Evolutionary conservation across 2,329 filamentous ascomycete species (phyloP), one percentile per base, ranked within the genome.

Genomic region (Fusarium ramigenum): DNA sequence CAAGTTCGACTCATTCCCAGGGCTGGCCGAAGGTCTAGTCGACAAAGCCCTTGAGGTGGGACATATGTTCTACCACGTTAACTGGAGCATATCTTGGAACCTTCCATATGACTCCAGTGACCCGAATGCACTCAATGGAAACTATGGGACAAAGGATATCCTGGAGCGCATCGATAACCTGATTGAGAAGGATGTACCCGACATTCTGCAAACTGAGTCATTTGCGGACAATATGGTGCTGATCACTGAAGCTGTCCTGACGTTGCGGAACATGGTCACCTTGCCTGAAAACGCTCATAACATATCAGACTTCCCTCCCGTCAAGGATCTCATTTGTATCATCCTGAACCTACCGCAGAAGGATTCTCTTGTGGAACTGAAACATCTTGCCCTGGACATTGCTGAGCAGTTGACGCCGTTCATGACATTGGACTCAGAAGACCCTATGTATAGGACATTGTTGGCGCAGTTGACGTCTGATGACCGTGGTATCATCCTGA

Each of bases 231-330:
- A 88, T 46, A 86, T 98, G 68, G 89, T 93, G 18, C 89, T 94
- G 73, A 88, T 97, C 70, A 96, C 93, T 30, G 95, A 98, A 82
- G 95, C 96, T 5, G 91, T 93, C 25, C 85, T 98, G 52, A 95
- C 97, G 23, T 87, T 98, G 47, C 91, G 96, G 58, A 99, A 99
- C 81, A 98, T 99, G 95, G 92, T 95, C n/a, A 93, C 97, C 82
- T 86, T 98, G 25, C 90, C 92, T 28, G 95, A 97, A 70, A 99
- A 99, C 79, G 96, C 96, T 0, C 84, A 88, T 30, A 96, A 95
- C 80, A 88, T 97, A 77, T 89, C 94, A 9, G 90, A 92, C 30
- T 91, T 96, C 68, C 89, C 89, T 21, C 87, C 94, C 2, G 85
- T 97, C 43, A 92, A 93, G 78, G 95, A 98, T 77, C 88, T 97